Percentiles rank a stretch among this genome's conserved stretches.
These are phyloP conservation scores for Cryphonectria radicalis DNA, from an alignment of 2,329 filamentous ascomycete genomes.

Conservation along the genomic window DNA sequence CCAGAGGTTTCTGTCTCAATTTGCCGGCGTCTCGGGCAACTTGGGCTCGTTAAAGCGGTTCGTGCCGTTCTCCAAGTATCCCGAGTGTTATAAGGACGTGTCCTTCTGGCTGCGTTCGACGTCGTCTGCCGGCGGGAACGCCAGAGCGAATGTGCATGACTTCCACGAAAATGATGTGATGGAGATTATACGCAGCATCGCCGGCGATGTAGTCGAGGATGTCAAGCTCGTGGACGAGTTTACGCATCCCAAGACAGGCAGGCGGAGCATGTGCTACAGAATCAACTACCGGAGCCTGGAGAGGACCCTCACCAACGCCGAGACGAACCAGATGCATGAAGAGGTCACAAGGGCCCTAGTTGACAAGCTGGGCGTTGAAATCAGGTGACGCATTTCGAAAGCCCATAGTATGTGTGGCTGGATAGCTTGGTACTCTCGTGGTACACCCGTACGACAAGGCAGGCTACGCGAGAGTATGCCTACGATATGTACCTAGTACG, in stretches of 20 bases:
- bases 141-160: conserved; percentile 44
- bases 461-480: neutral
- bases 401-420: neutral
- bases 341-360: conserved; percentile 68
- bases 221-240: conserved; percentile 86
- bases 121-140: conserved; percentile 51
- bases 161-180: conserved; percentile 98
- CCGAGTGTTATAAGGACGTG: conserved; percentile 87
- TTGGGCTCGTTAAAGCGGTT: conserved; percentile 64
- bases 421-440: neutral
- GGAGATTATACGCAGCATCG: conserved; percentile 86
- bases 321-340: conserved; percentile 78
- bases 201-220: conserved; percentile 85
- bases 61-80: conserved; percentile 88
- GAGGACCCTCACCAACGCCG: conserved; percentile 82
- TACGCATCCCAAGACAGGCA: conserved; percentile 80
- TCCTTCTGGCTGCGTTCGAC: conserved; percentile 80
- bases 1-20: conserved; percentile 83
- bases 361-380: conserved; percentile 74
- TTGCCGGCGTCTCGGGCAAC: conserved; percentile 64
- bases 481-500: neutral
- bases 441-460: neutral
- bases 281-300: conserved; percentile 94
- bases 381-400: conserved; percentile 56
- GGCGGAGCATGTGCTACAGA: conserved; percentile 86